Percentiles rank a stretch among this genome's conserved stretches.
phyloP scores from a whole-genome alignment of 768 basidiomycete species.

The Trametes sanguinea region DNA sequence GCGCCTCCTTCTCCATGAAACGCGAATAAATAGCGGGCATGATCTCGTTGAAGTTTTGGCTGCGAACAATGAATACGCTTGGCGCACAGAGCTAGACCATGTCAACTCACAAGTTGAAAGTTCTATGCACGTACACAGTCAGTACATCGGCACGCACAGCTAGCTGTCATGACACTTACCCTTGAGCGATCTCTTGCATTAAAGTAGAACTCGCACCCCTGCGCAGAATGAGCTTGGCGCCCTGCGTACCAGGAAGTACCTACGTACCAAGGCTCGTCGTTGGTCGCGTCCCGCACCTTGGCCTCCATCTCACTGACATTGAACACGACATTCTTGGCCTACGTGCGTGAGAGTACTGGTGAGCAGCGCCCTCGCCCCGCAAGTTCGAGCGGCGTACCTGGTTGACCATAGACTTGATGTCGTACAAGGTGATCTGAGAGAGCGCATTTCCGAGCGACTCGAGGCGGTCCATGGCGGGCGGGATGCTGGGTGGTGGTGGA shows the following conservation, averaged over 20 bases:
- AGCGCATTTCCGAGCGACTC: conserved; percentile 74
- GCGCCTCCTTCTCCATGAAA: conserved; percentile 98
- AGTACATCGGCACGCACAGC: not conserved
- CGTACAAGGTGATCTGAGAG: conserved; percentile 87
- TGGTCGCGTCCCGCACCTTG: conserved; percentile 95
- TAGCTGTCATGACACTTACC: conserved; percentile 52
- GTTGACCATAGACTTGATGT: conserved; percentile 92
- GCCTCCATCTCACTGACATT: conserved; percentile 97
- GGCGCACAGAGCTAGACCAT: not conserved
- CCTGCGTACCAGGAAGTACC: too few relatives aligned
- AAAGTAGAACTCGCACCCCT: conserved; percentile 98
- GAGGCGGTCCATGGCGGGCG: conserved; percentile 70
- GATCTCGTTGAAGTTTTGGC: conserved; percentile 98
- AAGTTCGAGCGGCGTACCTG: conserved; percentile 55
- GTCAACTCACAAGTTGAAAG: conserved; percentile 89
- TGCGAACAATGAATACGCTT: conserved; percentile 33
- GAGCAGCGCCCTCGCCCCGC: not conserved
- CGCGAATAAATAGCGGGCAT: conserved; percentile 96
- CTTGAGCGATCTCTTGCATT: conserved; percentile 98
- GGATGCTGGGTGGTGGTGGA: conserved; percentile 12
- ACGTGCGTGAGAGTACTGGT: not conserved
- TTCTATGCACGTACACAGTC: conserved; percentile 53
- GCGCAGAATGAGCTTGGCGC: not conserved
- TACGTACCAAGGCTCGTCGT: conserved; percentile 91
- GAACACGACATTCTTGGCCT: conserved; percentile 96